phyloP scores from a whole-genome alignment of 352 stramenopile genomes.

The Peronospora belbahrii region DNA sequence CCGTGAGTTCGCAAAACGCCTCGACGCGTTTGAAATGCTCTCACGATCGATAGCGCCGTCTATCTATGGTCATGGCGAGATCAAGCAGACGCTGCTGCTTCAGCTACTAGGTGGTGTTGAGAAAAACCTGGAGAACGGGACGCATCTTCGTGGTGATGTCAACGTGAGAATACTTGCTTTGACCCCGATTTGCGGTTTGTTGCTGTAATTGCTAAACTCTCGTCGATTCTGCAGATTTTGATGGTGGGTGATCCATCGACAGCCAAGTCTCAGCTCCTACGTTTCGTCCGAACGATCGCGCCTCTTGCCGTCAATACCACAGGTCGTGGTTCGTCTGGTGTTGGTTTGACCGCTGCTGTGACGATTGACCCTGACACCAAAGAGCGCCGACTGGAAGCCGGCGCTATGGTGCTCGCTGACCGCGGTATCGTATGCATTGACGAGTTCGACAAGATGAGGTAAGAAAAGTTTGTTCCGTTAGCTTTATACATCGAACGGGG shows the following conservation, averaged over 20 bases:
- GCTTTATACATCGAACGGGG: background rate
- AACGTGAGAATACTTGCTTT: slow-evolving; percentile 67
- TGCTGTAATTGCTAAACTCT: background rate
- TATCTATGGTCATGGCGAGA: slow-evolving; percentile 97
- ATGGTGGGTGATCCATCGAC: slow-evolving; percentile 98
- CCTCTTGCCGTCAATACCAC: slow-evolving; percentile 89
- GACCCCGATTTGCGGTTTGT: background rate
- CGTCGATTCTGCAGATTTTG: slow-evolving; percentile 42
- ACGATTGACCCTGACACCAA: slow-evolving; percentile 94
- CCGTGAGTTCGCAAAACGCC: slow-evolving; percentile 85
- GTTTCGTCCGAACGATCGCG: slow-evolving; percentile 94
- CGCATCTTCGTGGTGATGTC: slow-evolving; percentile 98
- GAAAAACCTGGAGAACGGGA: slow-evolving; percentile 98
- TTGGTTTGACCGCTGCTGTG: slow-evolving; percentile 97
- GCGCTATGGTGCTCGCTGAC: slow-evolving; percentile 99
- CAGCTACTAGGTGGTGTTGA: slow-evolving; percentile 88
- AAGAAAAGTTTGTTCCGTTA: background rate
- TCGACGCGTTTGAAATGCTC: slow-evolving; percentile 90
- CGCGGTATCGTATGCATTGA: slow-evolving; percentile 99
- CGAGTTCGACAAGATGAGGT: slow-evolving; percentile 99
- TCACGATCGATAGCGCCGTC: slow-evolving; percentile 92
- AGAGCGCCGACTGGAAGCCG: slow-evolving; percentile 92
- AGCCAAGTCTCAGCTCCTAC: slow-evolving; percentile 97
- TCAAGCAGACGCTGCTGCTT: slow-evolving; percentile 91
- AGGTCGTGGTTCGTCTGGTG: slow-evolving; percentile 70